Evolutionary conservation across 768 basidiomycete genomes (phyloP), one percentile per base, ranked within the genome.

Genomic region (Termitomyces sp.): DNA sequence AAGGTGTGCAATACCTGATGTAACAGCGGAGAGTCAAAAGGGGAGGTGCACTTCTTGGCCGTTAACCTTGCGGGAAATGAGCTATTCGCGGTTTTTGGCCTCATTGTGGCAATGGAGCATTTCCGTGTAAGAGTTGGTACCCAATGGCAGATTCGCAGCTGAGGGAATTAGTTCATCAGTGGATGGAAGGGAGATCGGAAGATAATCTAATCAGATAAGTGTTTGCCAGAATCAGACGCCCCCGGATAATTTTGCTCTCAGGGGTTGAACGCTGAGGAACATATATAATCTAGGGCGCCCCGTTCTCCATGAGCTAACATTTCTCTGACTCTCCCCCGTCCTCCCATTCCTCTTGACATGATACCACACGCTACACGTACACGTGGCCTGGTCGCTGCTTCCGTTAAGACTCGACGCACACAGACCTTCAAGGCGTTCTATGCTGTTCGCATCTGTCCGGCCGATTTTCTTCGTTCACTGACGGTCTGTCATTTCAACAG

Each of bases 401-500:
- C 73, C 49, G 62, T 73, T 60, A 66, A 67, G 41, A 57, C 72
- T 17, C 72, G 64, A 52, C 75, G 74, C 45, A 67, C 70, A 21
- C 73, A 74, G 32, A 70, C 77, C 1, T 76, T 74, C 65, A 79
- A 70, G 48, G 81, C 84, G 3, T 80, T 76, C 58, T 83, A 82
- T 63, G 80, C 85, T 12, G 84, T 87, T 56, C 35, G 80, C 75
- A 39, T 52, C 30, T 43, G 28, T 23, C 30, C 53, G 44, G 17
- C 21, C 28, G 3, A 42, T n/a, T 21, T 43, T 51, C 50, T 37
- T 57, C 25, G 40, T 50, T 14, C 51, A 65, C 64, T 59, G 44
- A 50, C 46, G 17, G 35, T 48, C 57, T 58, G 50, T 51, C 12
- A 40, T 28, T 17, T 11, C 49, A 47, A 47, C 60, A 83, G 80